A percentile compares a stretch with the other conserved stretches of the same genome.
Conservation (phyloP, 805 yeast species). For the Candida rishiriensis region DNA sequence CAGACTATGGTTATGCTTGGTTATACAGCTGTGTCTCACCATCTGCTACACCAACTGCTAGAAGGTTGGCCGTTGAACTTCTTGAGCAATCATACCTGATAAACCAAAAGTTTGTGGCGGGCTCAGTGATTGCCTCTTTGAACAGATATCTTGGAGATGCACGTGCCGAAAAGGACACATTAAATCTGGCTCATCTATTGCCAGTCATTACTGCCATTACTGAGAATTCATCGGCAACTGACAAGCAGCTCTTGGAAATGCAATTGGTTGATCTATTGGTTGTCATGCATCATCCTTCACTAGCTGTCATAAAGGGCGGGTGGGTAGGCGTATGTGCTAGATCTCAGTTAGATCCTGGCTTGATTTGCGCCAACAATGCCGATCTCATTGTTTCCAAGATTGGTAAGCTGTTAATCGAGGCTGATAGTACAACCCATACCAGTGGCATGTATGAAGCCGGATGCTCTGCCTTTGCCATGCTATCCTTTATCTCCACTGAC, state of each 20-base stretch:
- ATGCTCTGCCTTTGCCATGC: slow-evolving; percentile 41
- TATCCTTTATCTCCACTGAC: slow-evolving; percentile 58
- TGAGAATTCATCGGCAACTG: slow-evolving; percentile 17
- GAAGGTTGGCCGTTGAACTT: slow-evolving; percentile 31
- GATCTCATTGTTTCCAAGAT: slow-evolving; percentile 22
- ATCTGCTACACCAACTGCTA: slow-evolving; percentile 30
- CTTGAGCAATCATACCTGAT: slow-evolving; percentile 29
- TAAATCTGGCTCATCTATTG: slow-evolving; percentile 24
- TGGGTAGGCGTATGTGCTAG: slow-evolving; percentile 78
- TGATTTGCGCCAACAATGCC: slow-evolving; percentile 35
- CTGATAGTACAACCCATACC: slow-evolving; percentile 25
- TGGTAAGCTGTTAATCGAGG: slow-evolving; percentile 9
- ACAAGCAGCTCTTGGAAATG: slow-evolving; percentile 23
- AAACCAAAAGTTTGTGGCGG: slow-evolving; percentile 39
- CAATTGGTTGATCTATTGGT: slow-evolving; percentile 39
- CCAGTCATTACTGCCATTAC: slow-evolving; percentile 38
- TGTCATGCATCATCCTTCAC: slow-evolving; percentile 41
- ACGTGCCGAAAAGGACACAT: slow-evolving; percentile 13
- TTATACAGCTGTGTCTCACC: slow-evolving; percentile 43
- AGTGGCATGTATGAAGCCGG: slow-evolving; percentile 50
- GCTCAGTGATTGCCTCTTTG: slow-evolving; percentile 40
- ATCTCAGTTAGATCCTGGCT: slow-evolving; percentile 61
- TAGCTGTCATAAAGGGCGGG: slow-evolving; percentile 36
- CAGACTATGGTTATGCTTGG: slow-evolving; percentile 43
- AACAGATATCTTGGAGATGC: slow-evolving; percentile 23